These are phyloP conservation scores for Picea abies DNA, from an alignment of 83 land plant species.

Conservation along the genomic window DNA sequence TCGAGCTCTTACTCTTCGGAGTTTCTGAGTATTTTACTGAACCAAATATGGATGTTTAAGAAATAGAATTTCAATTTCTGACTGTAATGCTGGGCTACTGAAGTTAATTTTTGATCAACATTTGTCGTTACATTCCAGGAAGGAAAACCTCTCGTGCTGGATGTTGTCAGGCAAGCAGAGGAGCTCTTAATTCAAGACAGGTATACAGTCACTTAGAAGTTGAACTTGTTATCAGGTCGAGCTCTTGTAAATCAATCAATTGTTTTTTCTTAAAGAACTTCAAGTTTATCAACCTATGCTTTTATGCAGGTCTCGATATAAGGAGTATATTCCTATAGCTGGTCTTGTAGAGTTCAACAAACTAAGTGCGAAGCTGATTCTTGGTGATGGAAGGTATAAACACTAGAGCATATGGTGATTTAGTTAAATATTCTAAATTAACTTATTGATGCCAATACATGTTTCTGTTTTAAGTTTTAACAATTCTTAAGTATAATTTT, in stretches of 20 bases:
- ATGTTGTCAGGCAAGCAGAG: too few species aligned
- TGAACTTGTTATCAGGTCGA: not conserved
- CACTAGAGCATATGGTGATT: not conserved
- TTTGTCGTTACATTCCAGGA: not conserved
- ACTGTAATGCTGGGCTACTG: too few species aligned
- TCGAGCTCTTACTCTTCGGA: too few species aligned
- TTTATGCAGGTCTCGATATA: constrained; percentile 16
- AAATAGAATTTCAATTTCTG: too few species aligned
- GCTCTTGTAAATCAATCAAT: not conserved
- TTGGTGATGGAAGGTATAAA: not conserved
- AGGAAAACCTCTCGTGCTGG: too few species aligned
- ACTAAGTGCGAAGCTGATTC: constrained; percentile 66
- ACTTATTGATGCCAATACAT: too few species aligned
- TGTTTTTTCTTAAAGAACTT: not conserved
- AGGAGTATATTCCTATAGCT: constrained; percentile 71
- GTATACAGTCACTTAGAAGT: constrained; percentile 29
- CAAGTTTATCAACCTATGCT: constrained; percentile 6
- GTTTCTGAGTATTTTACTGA: too few species aligned
- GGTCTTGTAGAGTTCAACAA: constrained; percentile 87
- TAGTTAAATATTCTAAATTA: too few species aligned
- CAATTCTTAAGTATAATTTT: not conserved
- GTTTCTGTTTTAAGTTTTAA: too few species aligned
- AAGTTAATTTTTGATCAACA: not conserved
- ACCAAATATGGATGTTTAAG: too few species aligned
- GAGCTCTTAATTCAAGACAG: not conserved